Evolutionary conservation across 2,329 filamentous ascomycete species (phyloP), one percentile per base, ranked within the genome.

Genomic region (Scedosporium apiospermum): DNA sequence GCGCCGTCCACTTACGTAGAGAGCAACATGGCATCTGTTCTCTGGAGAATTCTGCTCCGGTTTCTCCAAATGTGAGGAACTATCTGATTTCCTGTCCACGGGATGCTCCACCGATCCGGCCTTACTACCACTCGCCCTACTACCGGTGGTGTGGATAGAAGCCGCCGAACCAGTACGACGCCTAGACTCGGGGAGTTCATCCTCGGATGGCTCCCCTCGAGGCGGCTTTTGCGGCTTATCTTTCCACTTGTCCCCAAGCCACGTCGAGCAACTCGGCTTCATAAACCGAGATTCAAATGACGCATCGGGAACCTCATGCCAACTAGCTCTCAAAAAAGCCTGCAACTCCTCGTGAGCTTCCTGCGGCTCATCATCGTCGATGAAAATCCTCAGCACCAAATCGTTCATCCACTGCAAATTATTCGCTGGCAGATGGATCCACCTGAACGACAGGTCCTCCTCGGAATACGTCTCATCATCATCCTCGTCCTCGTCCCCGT

Each of bases 341-440:
- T 14, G 38, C 42, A 60, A n/a, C 9, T 49, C 42, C 21, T 42
- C 21, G 34, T 46, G 26, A 5, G 21, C 41, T 14, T 42, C 34
- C 34, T 60, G 23, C 18, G 41, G 16, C 12, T 44, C 41, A 21
- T 18, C 58, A 14, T 46, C 42, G 23, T 60, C 58, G 23, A 46
- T 27, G 7, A 23, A 44, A 30, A 60, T 49, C 6, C 58, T 38
- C 4, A 23, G 23, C 2, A 23, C 44, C 14, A 60, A 30, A 23
- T 49, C 58, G 12, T 51, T 60, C 23, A 60, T 18, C n/a, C 58
- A 27, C 42, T 60, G 58, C 7, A 60, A 12, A 30, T 60, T 46
- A 30, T 60, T 60, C 18, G 58, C 58, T 16, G 58, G 58, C 6
- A 60, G 58, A 51, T 60, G 58, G 21, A 60, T 60, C 58, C 58